These are phyloP conservation scores for Botryosphaeria dothidea DNA, from an alignment of 2,329 filamentous ascomycete genomes.

Conservation along the genomic window DNA sequence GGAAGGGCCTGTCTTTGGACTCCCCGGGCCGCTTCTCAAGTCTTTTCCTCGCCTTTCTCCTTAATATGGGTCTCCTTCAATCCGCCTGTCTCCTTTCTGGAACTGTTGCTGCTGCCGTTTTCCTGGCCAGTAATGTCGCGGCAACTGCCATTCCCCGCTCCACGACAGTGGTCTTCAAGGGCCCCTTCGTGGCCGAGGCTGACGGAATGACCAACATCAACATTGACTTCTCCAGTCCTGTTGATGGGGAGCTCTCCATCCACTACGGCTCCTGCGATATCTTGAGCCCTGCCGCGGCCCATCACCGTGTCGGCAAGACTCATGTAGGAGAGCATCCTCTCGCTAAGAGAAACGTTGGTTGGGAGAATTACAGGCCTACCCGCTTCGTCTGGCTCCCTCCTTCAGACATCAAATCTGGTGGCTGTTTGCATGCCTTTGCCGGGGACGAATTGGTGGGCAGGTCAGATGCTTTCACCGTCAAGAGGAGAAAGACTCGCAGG, in stretches of 20 bases:
- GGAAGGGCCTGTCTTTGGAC: background rate
- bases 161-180: conserved; percentile 19
- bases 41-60: background rate
- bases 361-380: conserved; percentile 35
- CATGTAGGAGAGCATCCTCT: conserved; percentile 27
- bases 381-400: conserved; percentile 53
- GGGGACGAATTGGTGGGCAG: conserved; percentile 42
- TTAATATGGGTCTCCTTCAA: conserved; percentile 6
- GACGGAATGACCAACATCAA: conserved; percentile 26
- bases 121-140: background rate
- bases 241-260: conserved; percentile 28
- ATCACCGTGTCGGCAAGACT: conserved; percentile 26
- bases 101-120: background rate
- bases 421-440: conserved; percentile 50
- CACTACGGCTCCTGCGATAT: conserved; percentile 27
- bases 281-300: background rate
- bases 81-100: background rate
- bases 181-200: conserved; percentile 23
- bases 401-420: conserved; percentile 37
- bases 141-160: conserved; percentile 12
- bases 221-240: conserved; percentile 23
- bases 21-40: conserved; percentile 1
- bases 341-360: conserved; percentile 25
- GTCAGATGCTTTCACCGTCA: conserved; percentile 42
- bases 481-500: conserved; percentile 36